Evolutionary conservation across 176 grass and related monocot species (phyloP).

Genomic region (Zea mays): Zm-B73-REFERENCE-NAM-5.0 NC_050105.1:133363501-133364000

Average conservation of each 20-base stretch:
- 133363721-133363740: background rate
- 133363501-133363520: no score
- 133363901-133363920: constrained; percentile 51
- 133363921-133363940: constrained; percentile 91
- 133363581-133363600: no score
- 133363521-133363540: no score
- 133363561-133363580: no score
- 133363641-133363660: no score
- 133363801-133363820: constrained; percentile 7
- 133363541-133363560: no score
- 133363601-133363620: no score
- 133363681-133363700: background rate
- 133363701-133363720: background rate
- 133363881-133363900: constrained; percentile 28
- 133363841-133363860: constrained; percentile 1
- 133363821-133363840: constrained; percentile 6
- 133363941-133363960: constrained; percentile 86
- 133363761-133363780: background rate
- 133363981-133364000: constrained; percentile 72
- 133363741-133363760: background rate
- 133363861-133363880: constrained; percentile 5
- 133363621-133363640: no score
- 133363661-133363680: no score
- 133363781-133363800: background rate
- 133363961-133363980: constrained; percentile 72